phyloP scores from a whole-genome alignment of 768 basidiomycete species.

The Amanita fuliginea region DNA sequence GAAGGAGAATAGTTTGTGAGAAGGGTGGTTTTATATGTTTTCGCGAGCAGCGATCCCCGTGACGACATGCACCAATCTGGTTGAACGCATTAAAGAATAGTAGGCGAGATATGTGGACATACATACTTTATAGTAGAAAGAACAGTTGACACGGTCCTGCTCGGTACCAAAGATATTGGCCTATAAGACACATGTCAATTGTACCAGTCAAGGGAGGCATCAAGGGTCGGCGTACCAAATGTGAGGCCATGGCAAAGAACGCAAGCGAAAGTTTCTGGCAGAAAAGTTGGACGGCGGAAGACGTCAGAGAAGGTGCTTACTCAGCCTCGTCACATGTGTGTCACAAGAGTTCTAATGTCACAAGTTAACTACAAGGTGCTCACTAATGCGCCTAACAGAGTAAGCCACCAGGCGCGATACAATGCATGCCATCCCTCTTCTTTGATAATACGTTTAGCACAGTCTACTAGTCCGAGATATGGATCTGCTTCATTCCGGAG shows the following conservation, averaged over 20 bases:
- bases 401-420: conserved; percentile 84
- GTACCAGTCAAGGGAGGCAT: conserved; percentile 3
- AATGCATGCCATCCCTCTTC: conserved; percentile 71
- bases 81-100: not conserved
- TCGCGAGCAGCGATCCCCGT: conserved; percentile 95
- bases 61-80: conserved; percentile 95
- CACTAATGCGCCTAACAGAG: conserved; percentile 47
- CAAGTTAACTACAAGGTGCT: conserved; percentile 38
- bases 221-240: conserved; percentile 44
- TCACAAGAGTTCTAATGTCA: not conserved
- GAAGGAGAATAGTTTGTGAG: conserved; percentile 92
- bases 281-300: not conserved
- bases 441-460: conserved; percentile 61
- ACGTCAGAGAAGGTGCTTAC: conserved; percentile 2
- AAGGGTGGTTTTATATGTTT: conserved; percentile 98
- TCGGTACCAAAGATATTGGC: conserved; percentile 95
- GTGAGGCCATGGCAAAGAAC: conserved; percentile 46
- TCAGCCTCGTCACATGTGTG: conserved; percentile 25
- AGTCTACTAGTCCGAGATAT: conserved; percentile 65
- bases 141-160: conserved; percentile 95
- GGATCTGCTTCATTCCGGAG: conserved; percentile 72
- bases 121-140: conserved; percentile 92
- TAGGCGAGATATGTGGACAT: not conserved
- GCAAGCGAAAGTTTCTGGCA: not conserved
- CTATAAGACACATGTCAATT: conserved; percentile 21